A percentile compares a stretch with the other conserved stretches of the same genome.
These are phyloP conservation scores for Mycena galopus DNA, from an alignment of 768 basidiomycete genomes.

Conservation along the genomic window DNA sequence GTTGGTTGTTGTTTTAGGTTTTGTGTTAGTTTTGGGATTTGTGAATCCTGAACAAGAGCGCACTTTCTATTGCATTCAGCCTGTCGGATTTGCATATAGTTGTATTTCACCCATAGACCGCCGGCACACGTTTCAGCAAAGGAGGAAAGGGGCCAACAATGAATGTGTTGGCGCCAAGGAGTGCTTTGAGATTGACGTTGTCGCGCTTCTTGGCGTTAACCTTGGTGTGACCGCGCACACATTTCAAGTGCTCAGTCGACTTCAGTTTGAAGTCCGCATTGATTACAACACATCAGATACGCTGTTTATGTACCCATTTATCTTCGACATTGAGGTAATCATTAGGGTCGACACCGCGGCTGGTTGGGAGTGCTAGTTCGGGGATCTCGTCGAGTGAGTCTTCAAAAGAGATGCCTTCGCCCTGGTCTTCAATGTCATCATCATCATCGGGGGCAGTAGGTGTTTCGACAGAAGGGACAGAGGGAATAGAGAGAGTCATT, in stretches of 20 bases:
- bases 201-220: constrained; percentile 12
- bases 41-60: too few relatives aligned
- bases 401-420: constrained; percentile 40
- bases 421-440: constrained; percentile 35
- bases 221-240: constrained; percentile 22
- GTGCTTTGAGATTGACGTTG: constrained; percentile 7
- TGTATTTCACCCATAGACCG: too few relatives aligned
- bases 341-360: constrained; percentile 13
- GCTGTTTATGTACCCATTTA: constrained; percentile 21
- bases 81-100: too few relatives aligned
- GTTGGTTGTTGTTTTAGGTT: too few relatives aligned
- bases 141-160: constrained; percentile 25
- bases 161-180: constrained; percentile 9
- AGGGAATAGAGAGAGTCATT: background rate
- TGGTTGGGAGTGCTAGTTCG: constrained; percentile 7
- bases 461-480: background rate
- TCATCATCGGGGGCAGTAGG: constrained; percentile 7
- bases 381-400: constrained; percentile 43
- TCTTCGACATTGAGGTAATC: constrained; percentile 12
- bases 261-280: constrained; percentile 14
- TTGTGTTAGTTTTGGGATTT: too few relatives aligned
- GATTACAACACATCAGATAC: constrained; percentile 18
- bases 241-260: constrained; percentile 12
- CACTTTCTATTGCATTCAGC: too few relatives aligned
- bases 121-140: too few relatives aligned